Evolutionary conservation across 139 green algal genomes (phyloP).

Genomic region (Haematococcus lacustris): DNA sequence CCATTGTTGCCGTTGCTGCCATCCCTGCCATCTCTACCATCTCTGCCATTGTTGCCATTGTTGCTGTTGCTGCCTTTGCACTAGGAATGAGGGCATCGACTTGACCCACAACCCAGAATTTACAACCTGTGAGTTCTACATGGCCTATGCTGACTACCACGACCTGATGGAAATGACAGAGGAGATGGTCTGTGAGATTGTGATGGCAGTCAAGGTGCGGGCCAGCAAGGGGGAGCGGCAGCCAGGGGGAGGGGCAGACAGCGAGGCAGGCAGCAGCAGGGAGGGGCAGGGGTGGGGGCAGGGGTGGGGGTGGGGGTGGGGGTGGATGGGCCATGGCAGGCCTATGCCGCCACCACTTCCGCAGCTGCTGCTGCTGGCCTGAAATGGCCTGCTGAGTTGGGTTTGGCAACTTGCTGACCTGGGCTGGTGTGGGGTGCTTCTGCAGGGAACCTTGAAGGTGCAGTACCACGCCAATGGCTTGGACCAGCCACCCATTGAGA

Average conservation of each 20-base stretch:
- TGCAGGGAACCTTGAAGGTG: slow-evolving; percentile 84
- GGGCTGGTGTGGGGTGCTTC: not conserved
- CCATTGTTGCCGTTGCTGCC: not conserved
- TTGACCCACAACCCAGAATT: slow-evolving; percentile 99
- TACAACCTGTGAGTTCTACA: slow-evolving; percentile 98
- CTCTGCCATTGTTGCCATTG: not conserved
- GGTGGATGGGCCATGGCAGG: no score
- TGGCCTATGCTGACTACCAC: slow-evolving; percentile 96
- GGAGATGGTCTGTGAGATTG: slow-evolving; percentile 87
- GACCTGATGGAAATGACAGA: slow-evolving; percentile 97
- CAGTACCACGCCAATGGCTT: slow-evolving; percentile 88
- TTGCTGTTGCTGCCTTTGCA: not conserved
- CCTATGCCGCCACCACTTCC: no score
- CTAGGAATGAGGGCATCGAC: slow-evolving; percentile 94
- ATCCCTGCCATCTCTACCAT: no score
- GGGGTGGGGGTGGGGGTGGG: no score
- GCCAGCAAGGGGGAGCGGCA: not conserved
- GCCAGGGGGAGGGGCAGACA: not conserved
- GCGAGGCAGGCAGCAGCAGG: not conserved
- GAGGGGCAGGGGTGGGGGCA: not conserved
- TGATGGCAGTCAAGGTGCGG: slow-evolving; percentile 57
- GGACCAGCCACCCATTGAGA: slow-evolving; percentile 73
- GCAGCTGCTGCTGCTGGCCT: no score
- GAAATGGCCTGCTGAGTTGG: not conserved
- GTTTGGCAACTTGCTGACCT: not conserved